These are phyloP conservation scores for Leishmania lainsoni DNA, from an alignment of 208 protist genomes.

Conservation along the genomic window DNA sequence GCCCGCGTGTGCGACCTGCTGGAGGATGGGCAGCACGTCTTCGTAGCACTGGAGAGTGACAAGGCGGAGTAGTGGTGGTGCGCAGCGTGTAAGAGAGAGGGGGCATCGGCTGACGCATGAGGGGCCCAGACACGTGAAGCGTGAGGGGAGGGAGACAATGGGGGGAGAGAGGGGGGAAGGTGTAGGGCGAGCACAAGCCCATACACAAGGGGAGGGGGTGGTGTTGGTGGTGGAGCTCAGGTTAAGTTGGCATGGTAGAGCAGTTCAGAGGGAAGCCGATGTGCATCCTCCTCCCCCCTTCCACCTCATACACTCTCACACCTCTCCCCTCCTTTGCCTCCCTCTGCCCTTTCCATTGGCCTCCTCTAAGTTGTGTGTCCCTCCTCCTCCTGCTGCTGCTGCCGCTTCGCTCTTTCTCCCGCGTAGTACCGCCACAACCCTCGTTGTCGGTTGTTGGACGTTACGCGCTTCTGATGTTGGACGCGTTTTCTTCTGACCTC, in stretches of 20 bases:
- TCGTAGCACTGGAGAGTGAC: constrained; percentile 57
- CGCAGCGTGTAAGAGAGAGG: background rate
- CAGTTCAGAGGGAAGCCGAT: background rate
- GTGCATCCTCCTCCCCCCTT: background rate
- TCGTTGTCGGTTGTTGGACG: no score
- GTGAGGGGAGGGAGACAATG: background rate
- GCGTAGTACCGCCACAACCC: no score
- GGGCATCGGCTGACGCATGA: background rate
- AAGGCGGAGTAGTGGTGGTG: constrained; percentile 17
- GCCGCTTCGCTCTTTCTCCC: background rate
- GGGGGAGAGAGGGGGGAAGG: background rate
- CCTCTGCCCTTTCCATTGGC: background rate
- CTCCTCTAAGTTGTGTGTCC: background rate
- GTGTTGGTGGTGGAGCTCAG: background rate
- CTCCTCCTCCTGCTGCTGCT: background rate
- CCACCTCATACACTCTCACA: no score
- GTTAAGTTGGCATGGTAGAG: background rate
- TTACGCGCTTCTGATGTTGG: no score
- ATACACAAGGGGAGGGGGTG: background rate
- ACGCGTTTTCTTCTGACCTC: background rate
- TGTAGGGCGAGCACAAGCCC: background rate
- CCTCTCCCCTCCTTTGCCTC: no score
- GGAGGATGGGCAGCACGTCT: constrained; percentile 86
- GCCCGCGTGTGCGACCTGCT: constrained; percentile 78
- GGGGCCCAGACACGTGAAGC: background rate